Base-by-base conservation (phyloP, 345 rosid genomes). In the Populus ilicifolia region DNA sequence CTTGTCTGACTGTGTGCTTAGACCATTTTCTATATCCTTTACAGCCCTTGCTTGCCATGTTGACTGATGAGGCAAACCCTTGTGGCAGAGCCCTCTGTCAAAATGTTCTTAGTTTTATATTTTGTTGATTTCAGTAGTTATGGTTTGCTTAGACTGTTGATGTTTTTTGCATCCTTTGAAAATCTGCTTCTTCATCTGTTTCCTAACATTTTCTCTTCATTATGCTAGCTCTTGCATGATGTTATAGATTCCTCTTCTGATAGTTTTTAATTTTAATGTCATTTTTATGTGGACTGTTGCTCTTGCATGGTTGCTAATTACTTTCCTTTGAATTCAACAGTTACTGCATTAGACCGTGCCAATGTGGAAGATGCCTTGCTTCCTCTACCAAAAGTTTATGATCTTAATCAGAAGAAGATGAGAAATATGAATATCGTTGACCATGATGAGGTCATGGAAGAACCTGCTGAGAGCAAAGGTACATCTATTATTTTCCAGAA, bases 301-400 rank as follows among this genome's bases (percentile, higher is more conserved):
- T 70, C 52, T 65, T 36, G 16, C 48, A 5, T 50, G 76, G 33
- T 56, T 13, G 21, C 85, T 83, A 71, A 87, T 80, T 72, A 80
- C 64, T 79, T 79, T 27, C 36, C 77, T 85, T 68, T 36, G 85
- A 16, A 66, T 81, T 83, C 56, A 59, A 76, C 87, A 96, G 99
- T 92, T 54, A 88, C 89, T 69, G 94, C 98, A 72, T 77, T 96
- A 78, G 99, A 96, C 80, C 90, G 98, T 76, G 89, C 97, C 61
- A 85, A 91, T 86, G 95, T 94, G 39, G 96, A 96, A 85, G 97
- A 90, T 83, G 97, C 98, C 21, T 54, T 84, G 43, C 89, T 89
- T 80, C 97, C 97, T 68, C 80, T 91, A 59, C 86, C 95, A 69
- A 87, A 83, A 79, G 69, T 87, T 79, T 84, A 88, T 77, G 86